Evolutionary conservation across 768 basidiomycete species (phyloP), one percentile per base, ranked within the genome.

Genomic region (Crassisporium funariophilum): DNA sequence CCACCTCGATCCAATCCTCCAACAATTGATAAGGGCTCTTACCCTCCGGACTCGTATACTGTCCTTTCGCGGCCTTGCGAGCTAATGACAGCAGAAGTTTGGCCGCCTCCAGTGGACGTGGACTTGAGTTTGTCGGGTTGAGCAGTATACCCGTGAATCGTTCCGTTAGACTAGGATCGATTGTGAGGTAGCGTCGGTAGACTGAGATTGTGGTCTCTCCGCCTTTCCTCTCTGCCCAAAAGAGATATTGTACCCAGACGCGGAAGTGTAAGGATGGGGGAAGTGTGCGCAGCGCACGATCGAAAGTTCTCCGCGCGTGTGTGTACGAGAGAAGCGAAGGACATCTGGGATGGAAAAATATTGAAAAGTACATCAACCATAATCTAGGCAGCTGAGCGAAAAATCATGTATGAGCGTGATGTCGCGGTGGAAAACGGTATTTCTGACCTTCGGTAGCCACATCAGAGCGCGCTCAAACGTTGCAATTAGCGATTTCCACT

Each of bases 11-110:
- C 77, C 89, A 98, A 53, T 97, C 91, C 43, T 84, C 84, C 16
- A 99, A 81, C 3, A 98, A 76, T 59, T 98, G 94, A 60, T 97
- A 98, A 1, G 95, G 87, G 49, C 93, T 95, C 70, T 98, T 98
- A 39, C 89, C 90, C 63, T 98, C 94, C 0, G 91, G 84, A 48
- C 91, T 92, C 11, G 72, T 74, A 60, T 97, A 98, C 49, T 85
- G 82, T 19, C 93, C 94, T 31, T 81, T 76, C 0, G 86, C 77
- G 2, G 95, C 91, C 60, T 88, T 88, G 43, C 93, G 79, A 21
- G 92, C 91, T 47, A 98, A 69, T 2, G 81, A 79, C 21, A 99
- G 75, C 17, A 97, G 74, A 12, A 95, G 77, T 62, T 99, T 99
- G 4, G 93, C 91, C 1, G 95, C 94, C 65, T 95, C 92, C 20